Evolutionary conservation across 2,329 filamentous ascomycete genomes (phyloP), one percentile per base, ranked within the genome.

Genomic region (Beauveria australis): DNA sequence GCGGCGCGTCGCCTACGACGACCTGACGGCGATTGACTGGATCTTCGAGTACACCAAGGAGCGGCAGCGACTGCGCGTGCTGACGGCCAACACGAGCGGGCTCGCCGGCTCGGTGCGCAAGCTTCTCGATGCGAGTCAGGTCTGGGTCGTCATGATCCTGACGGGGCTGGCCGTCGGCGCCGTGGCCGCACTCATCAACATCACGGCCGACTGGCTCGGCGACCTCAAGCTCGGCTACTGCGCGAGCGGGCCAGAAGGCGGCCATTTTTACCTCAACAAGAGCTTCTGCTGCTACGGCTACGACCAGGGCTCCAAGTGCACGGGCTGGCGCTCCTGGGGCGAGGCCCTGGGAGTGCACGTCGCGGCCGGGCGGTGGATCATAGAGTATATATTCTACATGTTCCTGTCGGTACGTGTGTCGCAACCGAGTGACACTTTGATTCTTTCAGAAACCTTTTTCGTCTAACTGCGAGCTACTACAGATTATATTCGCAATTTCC

Each of bases 11-110:
- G 93, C 90, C 59, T 99, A 99, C 76, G 93, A 97, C 70, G 89
- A 99, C 75, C 80, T 97, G 72, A 97, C 93, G 18, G 93, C 94
- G 62, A 99, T 99, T 72, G 94, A 99, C 77, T 99, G 94, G 94
- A 97, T 97, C 71, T 97, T 96, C 68, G 94, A 99, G 74, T 96
- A 97, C 71, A 94, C 90, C 57, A 97, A 97, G 73, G 94, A 99
- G 76, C 85, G 94, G 22, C 91, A 96, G 73, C 85, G 94, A 26
- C 77, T 95, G 68, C 85, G 91, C n/a, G 83, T 89, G 33, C 78
- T 99, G 22, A 83, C 86, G 60, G 84, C 88, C 0, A 84, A 82
- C 67, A 82, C 86, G 8, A 80, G 83, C 22, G 90, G 92, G 0
- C 66, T 96, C 5, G 63, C 92, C 22, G 91, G 92, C 14, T 85